Evolutionary conservation across 805 yeast species (phyloP), one percentile per base, ranked within the genome.

Genomic region (Suhomyces emberorum): DNA sequence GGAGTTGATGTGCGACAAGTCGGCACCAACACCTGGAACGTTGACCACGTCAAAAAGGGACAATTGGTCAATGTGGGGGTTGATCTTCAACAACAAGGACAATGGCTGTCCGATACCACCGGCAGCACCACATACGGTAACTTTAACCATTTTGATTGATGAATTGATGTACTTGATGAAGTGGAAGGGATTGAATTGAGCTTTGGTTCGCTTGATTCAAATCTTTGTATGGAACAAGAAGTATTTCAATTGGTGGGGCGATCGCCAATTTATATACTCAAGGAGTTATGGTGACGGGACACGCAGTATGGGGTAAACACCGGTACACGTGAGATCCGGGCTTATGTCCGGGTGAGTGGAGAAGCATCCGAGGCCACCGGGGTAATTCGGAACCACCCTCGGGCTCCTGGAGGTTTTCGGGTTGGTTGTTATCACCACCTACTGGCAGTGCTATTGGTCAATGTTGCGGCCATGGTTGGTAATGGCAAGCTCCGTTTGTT

Each of bases 21-120:
- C 96, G 33, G 95, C 84, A 14, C 88, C 88, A 25, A 88, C 95
- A 50, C 96, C 96, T 32, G 84, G 83, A 21, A 83, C 77, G 53
- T 81, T 77, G 55, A 85, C 89, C 30, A 88, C 88, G 69, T 88
- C 96, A 63, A 79, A 88, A 40, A 88, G 72, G 4, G 95, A 79
- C 49, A 88, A 71, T 49, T 81, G 79, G 42, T 72, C 69, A 32
- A 81, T 73, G 36, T 72, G 69, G 26, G 77, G 78, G 50, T 79
- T 77, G 42, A 87, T 68, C 63, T 88, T 88, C 50, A 88, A 70
- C 45, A 88, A 72, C 37, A 88, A 76, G 10, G 95, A 86, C 43
- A 88, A 72, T 28, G 96, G 95, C 71, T 88, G 96, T 38, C 96
- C 96, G 57, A 88, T 88, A 43, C 96, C 96, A 52, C 95, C 95